phyloP scores from a whole-genome alignment of 73 alveolate genomes.

The Uronychia setigera region DNA sequence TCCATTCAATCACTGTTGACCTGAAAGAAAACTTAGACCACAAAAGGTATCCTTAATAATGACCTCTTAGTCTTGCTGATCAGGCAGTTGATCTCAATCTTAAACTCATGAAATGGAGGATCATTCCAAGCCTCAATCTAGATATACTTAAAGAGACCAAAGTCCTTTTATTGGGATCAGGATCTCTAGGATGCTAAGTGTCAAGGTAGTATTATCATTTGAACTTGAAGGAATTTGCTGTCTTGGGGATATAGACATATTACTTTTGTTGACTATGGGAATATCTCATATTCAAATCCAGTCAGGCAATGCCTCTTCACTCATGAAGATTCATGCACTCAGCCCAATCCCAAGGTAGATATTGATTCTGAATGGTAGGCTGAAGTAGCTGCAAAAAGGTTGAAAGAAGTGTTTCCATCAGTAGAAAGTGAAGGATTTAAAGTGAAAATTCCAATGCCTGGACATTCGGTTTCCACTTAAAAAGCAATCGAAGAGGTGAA shows the following conservation, averaged over 20 bases:
- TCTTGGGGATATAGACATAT: constrained; percentile 98
- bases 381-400: constrained; percentile 90
- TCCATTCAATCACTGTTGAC: constrained; percentile 57
- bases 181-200: constrained; percentile 97
- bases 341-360: neutral
- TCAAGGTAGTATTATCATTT: constrained; percentile 18
- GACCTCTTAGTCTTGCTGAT: constrained; percentile 68
- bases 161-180: constrained; percentile 95
- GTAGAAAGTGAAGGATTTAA: constrained; percentile 85
- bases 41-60: constrained; percentile 13
- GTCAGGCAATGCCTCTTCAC: constrained; percentile 96
- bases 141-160: constrained; percentile 74
- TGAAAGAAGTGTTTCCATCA: constrained; percentile 92
- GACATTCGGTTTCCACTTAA: constrained; percentile 83
- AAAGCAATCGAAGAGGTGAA: constrained; percentile 73
- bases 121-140: constrained; percentile 89
- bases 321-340: constrained; percentile 79
- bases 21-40: constrained; percentile 83
- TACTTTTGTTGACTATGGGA: constrained; percentile 96
- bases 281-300: constrained; percentile 95
- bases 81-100: constrained; percentile 96
- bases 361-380: constrained; percentile 88
- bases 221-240: constrained; percentile 74
- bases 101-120: constrained; percentile 98
- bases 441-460: constrained; percentile 97